Percentiles rank a stretch among this genome's conserved stretches.
These are phyloP conservation scores for Microcos paniculata DNA, from an alignment of 345 rosid genomes.

Conservation along the genomic window DNA sequence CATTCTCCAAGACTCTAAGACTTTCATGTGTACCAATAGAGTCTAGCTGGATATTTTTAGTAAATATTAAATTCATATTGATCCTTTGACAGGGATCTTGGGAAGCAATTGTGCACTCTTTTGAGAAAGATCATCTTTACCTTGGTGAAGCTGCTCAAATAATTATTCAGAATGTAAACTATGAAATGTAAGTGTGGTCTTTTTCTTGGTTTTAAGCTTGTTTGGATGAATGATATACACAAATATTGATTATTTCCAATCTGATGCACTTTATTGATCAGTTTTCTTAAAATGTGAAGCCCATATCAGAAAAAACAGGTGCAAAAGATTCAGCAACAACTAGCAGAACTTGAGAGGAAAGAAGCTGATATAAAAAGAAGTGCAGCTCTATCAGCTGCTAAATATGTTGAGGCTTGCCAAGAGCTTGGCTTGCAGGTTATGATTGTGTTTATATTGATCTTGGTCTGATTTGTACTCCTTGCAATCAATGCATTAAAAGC, in stretches of 20 bases:
- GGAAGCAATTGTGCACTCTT: constrained; percentile 81
- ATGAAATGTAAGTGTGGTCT: constrained; percentile 71
- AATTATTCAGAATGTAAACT: constrained; percentile 86
- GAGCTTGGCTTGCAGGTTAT: constrained; percentile 94
- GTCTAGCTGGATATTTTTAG: not conserved
- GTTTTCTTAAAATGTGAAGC: constrained; percentile 37
- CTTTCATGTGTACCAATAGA: not conserved
- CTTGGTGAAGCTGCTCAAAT: constrained; percentile 96
- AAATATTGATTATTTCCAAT: not conserved
- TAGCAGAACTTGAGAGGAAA: constrained; percentile 88
- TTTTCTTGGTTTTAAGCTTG: constrained; percentile 9
- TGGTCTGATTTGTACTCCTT: constrained; percentile 18
- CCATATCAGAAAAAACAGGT: constrained; percentile 95
- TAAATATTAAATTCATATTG: not conserved
- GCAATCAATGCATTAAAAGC: constrained; percentile 3
- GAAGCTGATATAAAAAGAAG: constrained; percentile 89
- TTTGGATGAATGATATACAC: not conserved
- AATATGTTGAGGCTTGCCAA: constrained; percentile 87
- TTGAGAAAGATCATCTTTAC: constrained; percentile 82
- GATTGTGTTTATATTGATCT: constrained; percentile 11
- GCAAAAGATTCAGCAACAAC: constrained; percentile 89
- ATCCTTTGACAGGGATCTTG: constrained; percentile 62
- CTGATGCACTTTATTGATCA: constrained; percentile 9
- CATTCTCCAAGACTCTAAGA: not conserved
- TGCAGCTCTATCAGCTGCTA: constrained; percentile 75